phyloP scores from a whole-genome alignment of 169 alveolate genomes.

The Plasmodium cynomolgi region DNA sequence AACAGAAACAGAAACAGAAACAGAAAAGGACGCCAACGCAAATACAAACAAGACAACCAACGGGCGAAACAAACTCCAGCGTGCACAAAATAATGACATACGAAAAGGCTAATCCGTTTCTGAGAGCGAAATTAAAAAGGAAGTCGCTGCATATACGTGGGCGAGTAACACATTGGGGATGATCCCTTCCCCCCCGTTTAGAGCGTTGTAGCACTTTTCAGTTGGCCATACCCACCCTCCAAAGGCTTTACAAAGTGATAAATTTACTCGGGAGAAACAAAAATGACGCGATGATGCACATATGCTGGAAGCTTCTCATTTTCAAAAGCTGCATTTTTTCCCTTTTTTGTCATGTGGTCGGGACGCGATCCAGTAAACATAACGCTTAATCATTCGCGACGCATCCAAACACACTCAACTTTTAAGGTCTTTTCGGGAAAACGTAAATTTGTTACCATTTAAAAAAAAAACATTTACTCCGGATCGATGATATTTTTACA shows the following conservation, averaged over 20 bases:
- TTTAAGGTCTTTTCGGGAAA: not conserved
- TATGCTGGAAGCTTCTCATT: not conserved
- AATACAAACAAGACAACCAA: not conserved
- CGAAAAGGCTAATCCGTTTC: not conserved
- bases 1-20: not conserved
- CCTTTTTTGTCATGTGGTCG: not conserved
- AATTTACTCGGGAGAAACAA: not conserved
- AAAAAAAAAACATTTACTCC: not conserved
- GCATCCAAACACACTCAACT: not conserved
- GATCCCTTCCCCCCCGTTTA: not conserved
- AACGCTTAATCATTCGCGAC: not conserved
- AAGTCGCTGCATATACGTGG: not conserved
- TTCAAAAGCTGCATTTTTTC: not conserved
- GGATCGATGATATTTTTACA: not conserved
- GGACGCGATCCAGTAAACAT: not conserved
- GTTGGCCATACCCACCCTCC: not conserved
- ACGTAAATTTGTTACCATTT: not conserved
- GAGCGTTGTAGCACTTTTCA: not conserved
- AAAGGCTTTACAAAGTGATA: not conserved
- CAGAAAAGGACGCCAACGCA: not conserved
- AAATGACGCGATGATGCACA: not conserved
- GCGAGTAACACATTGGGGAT: not conserved
- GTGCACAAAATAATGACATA: not conserved
- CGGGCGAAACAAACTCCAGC: not conserved
- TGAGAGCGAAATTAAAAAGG: not conserved